Evolutionary conservation across 2,329 filamentous ascomycete genomes (phyloP).

Genomic region (Diaporthe ampelina): DNA sequence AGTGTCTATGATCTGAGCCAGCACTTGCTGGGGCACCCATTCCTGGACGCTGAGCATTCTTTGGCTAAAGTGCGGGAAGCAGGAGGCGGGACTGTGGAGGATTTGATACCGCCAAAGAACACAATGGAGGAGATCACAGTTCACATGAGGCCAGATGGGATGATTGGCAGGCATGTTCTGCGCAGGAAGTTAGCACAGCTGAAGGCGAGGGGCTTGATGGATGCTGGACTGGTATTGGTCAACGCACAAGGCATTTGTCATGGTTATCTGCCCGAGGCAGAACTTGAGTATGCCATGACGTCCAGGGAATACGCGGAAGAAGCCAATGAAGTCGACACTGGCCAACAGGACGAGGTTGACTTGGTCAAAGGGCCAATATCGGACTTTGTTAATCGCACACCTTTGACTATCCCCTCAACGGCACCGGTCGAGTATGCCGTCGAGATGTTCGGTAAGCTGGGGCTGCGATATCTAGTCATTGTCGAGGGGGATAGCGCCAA

Average conservation of each 20-base stretch:
- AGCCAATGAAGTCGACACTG: slow-evolving; percentile 43
- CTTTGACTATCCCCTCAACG: slow-evolving; percentile 62
- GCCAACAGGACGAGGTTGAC: slow-evolving; percentile 48
- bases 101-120: slow-evolving; percentile 64
- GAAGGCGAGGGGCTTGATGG: slow-evolving; percentile 65
- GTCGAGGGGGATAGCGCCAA: slow-evolving; percentile 64
- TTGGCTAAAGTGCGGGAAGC: slow-evolving; percentile 49
- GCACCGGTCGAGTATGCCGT: slow-evolving; percentile 71
- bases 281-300: slow-evolving; percentile 64
- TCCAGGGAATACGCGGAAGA: slow-evolving; percentile 40
- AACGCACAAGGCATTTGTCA: slow-evolving; percentile 61
- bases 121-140: slow-evolving; percentile 71
- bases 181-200: slow-evolving; percentile 61
- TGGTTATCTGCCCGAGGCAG: slow-evolving; percentile 68
- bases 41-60: slow-evolving; percentile 66
- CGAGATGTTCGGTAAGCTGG: slow-evolving; percentile 72
- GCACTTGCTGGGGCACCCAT: slow-evolving; percentile 69
- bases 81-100: slow-evolving; percentile 54
- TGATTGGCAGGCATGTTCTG: slow-evolving; percentile 57
- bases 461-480: slow-evolving; percentile 66
- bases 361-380: slow-evolving; percentile 53
- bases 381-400: slow-evolving; percentile 67
- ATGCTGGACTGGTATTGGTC: slow-evolving; percentile 70
- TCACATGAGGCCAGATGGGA: slow-evolving; percentile 57
- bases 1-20: slow-evolving; percentile 73